Conservation (phyloP, 1,139 yeast species). For the Candida frijolesensis region DNA sequence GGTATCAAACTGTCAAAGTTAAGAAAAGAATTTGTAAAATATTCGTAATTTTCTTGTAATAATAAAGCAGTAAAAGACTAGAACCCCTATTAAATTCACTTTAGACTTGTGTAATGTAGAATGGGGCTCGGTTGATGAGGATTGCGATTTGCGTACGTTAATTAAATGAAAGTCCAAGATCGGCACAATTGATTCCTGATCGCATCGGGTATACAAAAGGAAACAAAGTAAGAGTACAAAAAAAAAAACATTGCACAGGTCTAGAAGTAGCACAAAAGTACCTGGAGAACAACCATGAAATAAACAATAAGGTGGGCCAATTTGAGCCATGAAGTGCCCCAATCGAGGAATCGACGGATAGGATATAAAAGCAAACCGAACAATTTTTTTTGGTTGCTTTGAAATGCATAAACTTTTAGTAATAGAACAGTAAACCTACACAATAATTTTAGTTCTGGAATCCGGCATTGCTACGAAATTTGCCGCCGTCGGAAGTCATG, state of each 20-base stretch:
- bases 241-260: neutral
- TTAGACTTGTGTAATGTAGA: neutral
- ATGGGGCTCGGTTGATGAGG: neutral
- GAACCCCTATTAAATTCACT: neutral
- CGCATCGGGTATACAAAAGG: neutral
- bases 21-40: neutral
- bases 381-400: neutral
- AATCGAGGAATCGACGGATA: conserved; percentile 3
- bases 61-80: neutral
- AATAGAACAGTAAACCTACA: neutral
- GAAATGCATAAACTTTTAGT: conserved; percentile 1
- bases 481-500: conserved; percentile 5
- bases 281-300: neutral
- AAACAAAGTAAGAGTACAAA: neutral
- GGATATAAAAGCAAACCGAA: neutral
- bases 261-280: neutral
- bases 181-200: conserved; percentile 1
- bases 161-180: neutral
- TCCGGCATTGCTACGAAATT: neutral
- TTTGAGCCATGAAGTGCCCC: neutral
- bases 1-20: neutral
- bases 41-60: neutral
- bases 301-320: neutral
- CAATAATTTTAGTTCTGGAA: neutral
- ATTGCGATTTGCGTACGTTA: neutral